Evolutionary conservation across 148 eudicot species (phyloP).

Genomic region (Spergularia marina): DNA sequence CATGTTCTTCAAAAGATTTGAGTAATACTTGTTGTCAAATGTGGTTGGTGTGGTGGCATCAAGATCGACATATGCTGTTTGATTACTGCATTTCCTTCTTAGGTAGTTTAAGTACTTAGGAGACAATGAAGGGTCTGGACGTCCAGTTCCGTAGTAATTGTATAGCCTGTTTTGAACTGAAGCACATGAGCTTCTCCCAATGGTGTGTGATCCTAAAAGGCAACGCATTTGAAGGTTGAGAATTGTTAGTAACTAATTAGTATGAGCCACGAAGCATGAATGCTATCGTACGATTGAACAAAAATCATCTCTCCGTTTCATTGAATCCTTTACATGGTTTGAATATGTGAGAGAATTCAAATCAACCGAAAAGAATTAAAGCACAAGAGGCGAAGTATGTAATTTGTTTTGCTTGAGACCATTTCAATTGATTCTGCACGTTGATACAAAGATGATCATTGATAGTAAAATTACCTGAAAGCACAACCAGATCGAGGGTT

Average conservation of each 20-base stretch:
- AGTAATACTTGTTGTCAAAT: constrained; percentile 58
- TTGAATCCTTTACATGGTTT: too few species aligned
- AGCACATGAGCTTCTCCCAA: constrained; percentile 63
- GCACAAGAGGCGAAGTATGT: too few species aligned
- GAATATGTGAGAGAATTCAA: too few species aligned
- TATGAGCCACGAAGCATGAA: too few species aligned
- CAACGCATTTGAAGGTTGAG: too few species aligned
- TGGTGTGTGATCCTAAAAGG: constrained; percentile 58
- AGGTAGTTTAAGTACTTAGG: constrained; percentile 53
- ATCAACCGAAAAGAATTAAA: background rate
- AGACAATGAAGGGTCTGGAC: constrained; percentile 49
- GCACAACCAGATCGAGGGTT: constrained; percentile 57
- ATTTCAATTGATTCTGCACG: too few species aligned
- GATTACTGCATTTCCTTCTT: constrained; percentile 63
- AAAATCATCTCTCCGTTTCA: too few species aligned
- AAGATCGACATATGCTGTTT: constrained; percentile 43
- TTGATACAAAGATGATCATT: too few species aligned
- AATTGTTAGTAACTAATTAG: too few species aligned
- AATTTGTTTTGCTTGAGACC: too few species aligned
- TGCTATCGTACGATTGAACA: too few species aligned
- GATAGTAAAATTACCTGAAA: constrained; percentile 52
- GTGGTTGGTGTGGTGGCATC: constrained; percentile 52
- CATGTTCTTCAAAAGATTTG: constrained; percentile 54
- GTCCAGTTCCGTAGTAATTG: constrained; percentile 49
- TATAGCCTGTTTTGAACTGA: constrained; percentile 49